phyloP scores from a whole-genome alignment of 495 filamentous ascomycete genomes.

The Aspergillus cavernicola region DNA sequence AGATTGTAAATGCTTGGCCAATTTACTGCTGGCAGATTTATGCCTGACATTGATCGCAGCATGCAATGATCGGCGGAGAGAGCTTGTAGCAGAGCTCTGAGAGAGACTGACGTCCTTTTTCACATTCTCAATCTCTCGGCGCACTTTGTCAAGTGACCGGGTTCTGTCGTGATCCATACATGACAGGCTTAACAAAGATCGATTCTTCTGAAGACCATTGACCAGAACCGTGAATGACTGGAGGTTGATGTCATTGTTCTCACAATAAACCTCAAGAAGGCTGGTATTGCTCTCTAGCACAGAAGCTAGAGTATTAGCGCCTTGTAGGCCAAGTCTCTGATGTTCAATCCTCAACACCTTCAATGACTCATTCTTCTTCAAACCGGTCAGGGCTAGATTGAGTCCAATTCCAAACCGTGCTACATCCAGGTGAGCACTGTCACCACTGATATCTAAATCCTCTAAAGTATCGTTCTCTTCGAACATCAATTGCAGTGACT shows the following conservation, averaged over 20 bases:
- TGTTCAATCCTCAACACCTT: slow-evolving; percentile 73
- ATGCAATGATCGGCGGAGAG: slow-evolving; percentile 46
- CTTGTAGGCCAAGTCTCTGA: slow-evolving; percentile 60
- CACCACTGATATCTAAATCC: slow-evolving; percentile 83
- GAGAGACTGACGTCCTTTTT: slow-evolving; percentile 34
- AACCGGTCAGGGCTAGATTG: slow-evolving; percentile 68
- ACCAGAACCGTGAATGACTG: slow-evolving; percentile 75
- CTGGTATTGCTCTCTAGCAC: slow-evolving; percentile 64
- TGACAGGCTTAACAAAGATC: slow-evolving; percentile 61
- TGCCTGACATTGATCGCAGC: slow-evolving; percentile 36
- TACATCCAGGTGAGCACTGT: slow-evolving; percentile 82
- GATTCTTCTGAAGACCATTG: slow-evolving; percentile 66
- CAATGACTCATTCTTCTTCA: slow-evolving; percentile 72
- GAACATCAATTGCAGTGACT: slow-evolving; percentile 70
- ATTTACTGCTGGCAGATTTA: slow-evolving; percentile 28
- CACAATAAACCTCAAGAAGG: slow-evolving; percentile 68
- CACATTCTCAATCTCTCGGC: slow-evolving; percentile 54
- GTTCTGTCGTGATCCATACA: slow-evolving; percentile 60
- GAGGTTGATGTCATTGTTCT: slow-evolving; percentile 74
- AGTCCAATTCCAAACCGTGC: slow-evolving; percentile 80
- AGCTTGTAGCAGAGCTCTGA: slow-evolving; percentile 34
- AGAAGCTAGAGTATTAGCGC: slow-evolving; percentile 73
- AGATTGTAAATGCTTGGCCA: slow-evolving; percentile 31
- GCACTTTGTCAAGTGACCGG: slow-evolving; percentile 60
- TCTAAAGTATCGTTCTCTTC: slow-evolving; percentile 71